These are phyloP conservation scores for Coniochaeta ligniaria DNA, from an alignment of 2,329 filamentous ascomycete genomes.

Conservation along the genomic window DNA sequence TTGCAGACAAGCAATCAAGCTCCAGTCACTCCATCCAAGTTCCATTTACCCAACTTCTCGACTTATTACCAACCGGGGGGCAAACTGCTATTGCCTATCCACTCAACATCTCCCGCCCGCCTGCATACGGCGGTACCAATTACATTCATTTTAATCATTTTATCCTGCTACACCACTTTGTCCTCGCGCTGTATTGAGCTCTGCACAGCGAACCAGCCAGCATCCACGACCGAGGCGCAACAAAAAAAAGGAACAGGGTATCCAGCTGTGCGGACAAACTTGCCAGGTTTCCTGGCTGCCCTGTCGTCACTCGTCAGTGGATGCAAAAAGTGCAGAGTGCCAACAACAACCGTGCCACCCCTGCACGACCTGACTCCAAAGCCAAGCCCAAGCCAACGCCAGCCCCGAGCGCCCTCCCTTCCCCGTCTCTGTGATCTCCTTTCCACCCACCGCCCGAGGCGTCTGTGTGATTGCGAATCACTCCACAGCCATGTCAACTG, in stretches of 20 bases:
- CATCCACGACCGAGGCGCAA: background rate
- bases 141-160: background rate
- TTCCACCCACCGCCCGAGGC: background rate
- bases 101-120: background rate
- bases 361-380: background rate
- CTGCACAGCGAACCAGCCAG: background rate
- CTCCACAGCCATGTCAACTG: conserved; percentile 24
- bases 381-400: conserved; percentile 3
- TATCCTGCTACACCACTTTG: background rate
- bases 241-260: background rate
- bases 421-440: conserved; percentile 1
- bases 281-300: background rate
- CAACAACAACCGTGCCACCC: background rate
- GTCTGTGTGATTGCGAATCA: background rate
- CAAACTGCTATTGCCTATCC: background rate
- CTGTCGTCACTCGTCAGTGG: background rate
- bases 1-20: background rate
- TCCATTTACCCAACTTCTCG: background rate
- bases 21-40: background rate
- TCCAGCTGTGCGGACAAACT: background rate
- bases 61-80: background rate
- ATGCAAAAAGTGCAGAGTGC: background rate
- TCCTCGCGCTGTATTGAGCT: no score
- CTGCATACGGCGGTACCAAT: background rate
- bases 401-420: background rate